phyloP scores from a whole-genome alignment of 495 filamentous ascomycete genomes.

The Lindgomyces ingoldianus region DNA sequence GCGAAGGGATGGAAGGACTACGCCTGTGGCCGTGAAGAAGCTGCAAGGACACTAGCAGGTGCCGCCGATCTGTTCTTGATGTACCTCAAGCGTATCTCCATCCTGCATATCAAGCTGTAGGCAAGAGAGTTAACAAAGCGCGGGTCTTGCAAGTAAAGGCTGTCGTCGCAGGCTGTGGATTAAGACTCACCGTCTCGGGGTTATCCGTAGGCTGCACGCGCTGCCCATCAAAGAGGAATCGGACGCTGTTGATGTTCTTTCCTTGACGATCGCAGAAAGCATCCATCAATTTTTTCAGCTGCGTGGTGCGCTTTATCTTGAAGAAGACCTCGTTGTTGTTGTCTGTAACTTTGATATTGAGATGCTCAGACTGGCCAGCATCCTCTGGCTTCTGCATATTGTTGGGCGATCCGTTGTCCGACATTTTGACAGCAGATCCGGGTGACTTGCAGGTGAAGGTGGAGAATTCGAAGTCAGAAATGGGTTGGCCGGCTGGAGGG shows the following conservation, averaged over 20 bases:
- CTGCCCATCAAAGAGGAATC: slow-evolving; percentile 94
- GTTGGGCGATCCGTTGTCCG: slow-evolving; percentile 47
- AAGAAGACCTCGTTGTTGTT: slow-evolving; percentile 99
- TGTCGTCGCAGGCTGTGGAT: neutral
- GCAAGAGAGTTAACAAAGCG: neutral
- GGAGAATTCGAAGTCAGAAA: neutral
- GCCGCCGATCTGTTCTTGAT: slow-evolving; percentile 97
- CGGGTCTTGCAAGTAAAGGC: neutral
- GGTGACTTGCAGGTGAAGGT: neutral
- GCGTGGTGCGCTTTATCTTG: slow-evolving; percentile 98
- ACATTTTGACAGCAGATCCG: slow-evolving; percentile 47
- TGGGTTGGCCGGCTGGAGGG: neutral
- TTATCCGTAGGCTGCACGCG: slow-evolving; percentile 87
- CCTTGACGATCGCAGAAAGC: slow-evolving; percentile 98
- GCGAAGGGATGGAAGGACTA: neutral
- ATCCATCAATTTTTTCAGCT: slow-evolving; percentile 97
- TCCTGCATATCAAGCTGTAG: slow-evolving; percentile 94
- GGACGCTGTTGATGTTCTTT: slow-evolving; percentile 77
- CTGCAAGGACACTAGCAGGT: slow-evolving; percentile 34
- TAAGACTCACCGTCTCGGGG: slow-evolving; percentile 78
- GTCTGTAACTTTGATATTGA: slow-evolving; percentile 99
- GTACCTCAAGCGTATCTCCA: slow-evolving; percentile 94
- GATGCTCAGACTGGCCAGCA: slow-evolving; percentile 67
- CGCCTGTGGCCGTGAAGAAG: neutral
- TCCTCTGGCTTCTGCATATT: slow-evolving; percentile 58